Conservation (phyloP, 202 grass and related monocot species). For the Setaria viridis region DNA sequence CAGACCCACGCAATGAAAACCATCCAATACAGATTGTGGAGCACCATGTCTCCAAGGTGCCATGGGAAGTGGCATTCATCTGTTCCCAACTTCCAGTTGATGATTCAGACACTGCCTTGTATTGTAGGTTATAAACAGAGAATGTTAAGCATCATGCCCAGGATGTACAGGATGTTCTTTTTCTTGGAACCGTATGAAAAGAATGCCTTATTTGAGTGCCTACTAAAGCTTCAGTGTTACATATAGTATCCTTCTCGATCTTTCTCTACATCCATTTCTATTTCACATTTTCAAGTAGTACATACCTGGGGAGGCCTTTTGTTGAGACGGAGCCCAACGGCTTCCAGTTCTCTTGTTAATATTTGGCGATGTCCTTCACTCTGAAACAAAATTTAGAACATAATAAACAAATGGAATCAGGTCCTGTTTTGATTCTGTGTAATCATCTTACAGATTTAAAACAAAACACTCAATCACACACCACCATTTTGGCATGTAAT, state of each 20-base stretch:
- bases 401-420: slow-evolving; percentile 32
- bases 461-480: not conserved
- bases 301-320: slow-evolving; percentile 96
- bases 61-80: not conserved
- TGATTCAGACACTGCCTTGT: not conserved
- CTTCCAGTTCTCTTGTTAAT: slow-evolving; percentile 94
- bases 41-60: not conserved
- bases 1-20: not conserved
- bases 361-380: slow-evolving; percentile 99
- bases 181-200: slow-evolving; percentile 23
- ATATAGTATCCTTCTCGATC: not conserved
- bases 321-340: slow-evolving; percentile 96
- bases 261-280: slow-evolving; percentile 5
- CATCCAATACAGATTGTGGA: not conserved
- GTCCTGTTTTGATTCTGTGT: slow-evolving; percentile 13
- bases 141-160: not conserved
- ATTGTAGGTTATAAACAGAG: too few relatives aligned
- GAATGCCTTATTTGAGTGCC: not conserved
- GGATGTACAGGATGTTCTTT: not conserved
- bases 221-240: slow-evolving; percentile 5
- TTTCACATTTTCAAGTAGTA: slow-evolving; percentile 39
- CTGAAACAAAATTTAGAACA: slow-evolving; percentile 61
- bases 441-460: slow-evolving; percentile 8
- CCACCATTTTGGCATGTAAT: not conserved
- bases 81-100: not conserved